These are phyloP conservation scores for Xerocomellus chrysenteron DNA, from an alignment of 768 basidiomycete genomes.

Conservation along the genomic window DNA sequence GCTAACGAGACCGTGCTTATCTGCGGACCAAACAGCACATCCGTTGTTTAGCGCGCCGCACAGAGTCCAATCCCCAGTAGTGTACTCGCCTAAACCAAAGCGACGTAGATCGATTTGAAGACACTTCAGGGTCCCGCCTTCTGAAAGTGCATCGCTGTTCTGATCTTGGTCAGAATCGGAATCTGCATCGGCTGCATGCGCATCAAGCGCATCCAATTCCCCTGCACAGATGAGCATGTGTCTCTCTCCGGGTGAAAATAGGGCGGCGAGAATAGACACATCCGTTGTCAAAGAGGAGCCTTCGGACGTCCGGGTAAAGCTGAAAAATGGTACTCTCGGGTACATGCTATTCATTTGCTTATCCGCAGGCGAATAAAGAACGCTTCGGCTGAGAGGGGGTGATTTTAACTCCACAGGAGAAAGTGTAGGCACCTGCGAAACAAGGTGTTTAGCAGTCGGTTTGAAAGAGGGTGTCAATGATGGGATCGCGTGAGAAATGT, in stretches of 20 bases:
- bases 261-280: conserved; percentile 58
- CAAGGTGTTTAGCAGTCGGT: conserved; percentile 38
- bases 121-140: conserved; percentile 54
- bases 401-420: conserved; percentile 24
- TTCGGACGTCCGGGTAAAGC: conserved; percentile 74
- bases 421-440: conserved; percentile 34
- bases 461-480: conserved; percentile 34
- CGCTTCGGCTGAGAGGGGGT: conserved; percentile 7
- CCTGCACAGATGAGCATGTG: conserved; percentile 74
- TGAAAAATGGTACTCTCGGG: conserved; percentile 66
- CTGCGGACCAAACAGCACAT: conserved; percentile 33
- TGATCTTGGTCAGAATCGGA: conserved; percentile 42
- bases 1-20: conserved; percentile 77
- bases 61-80: neutral
- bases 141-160: conserved; percentile 29
- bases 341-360: conserved; percentile 11
- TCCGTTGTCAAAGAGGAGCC: conserved; percentile 77
- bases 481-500: conserved; percentile 35
- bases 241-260: conserved; percentile 70
- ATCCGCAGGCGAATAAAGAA: conserved; percentile 11
- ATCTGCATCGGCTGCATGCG: conserved; percentile 29
- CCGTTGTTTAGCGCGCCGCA: conserved; percentile 1
- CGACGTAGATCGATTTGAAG: conserved; percentile 73
- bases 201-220: conserved; percentile 61
- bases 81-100: conserved; percentile 62